These are phyloP conservation scores for Nymphaea colorata DNA, from an alignment of 164 flowering plant species.

Conservation along the genomic window DNA sequence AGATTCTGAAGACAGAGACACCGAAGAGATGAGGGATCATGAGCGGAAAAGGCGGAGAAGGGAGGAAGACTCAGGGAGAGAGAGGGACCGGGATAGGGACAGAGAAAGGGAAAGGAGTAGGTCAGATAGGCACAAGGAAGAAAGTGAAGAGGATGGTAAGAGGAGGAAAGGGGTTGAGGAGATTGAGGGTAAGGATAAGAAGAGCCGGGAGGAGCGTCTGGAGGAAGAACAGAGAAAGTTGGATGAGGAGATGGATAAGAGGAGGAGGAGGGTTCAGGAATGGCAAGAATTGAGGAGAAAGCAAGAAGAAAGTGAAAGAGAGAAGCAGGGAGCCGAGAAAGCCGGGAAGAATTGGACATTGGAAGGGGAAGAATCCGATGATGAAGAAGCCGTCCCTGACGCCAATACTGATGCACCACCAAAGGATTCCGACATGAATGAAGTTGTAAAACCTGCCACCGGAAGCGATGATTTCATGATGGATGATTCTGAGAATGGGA, in stretches of 20 bases:
- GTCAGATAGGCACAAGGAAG: constrained; percentile 44
- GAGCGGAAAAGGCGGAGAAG: constrained; percentile 4
- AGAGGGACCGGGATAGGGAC: constrained; percentile 30
- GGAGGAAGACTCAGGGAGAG: constrained; percentile 34
- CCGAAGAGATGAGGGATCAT: constrained; percentile 5
- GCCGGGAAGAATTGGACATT: constrained; percentile 82
- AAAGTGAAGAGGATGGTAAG: constrained; percentile 28
- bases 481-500: constrained; percentile 32
- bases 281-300: constrained; percentile 88
- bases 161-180: constrained; percentile 9
- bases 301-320: constrained; percentile 75
- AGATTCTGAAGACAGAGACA: constrained; percentile 28
- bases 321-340: constrained; percentile 37
- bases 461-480: constrained; percentile 32
- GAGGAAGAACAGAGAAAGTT: constrained; percentile 73
- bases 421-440: neutral
- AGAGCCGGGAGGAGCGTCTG: constrained; percentile 51
- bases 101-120: constrained; percentile 30
- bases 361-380: constrained; percentile 84
- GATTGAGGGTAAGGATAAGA: constrained; percentile 11
- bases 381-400: constrained; percentile 58
- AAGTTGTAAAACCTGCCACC: constrained; percentile 10
- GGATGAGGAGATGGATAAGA: constrained; percentile 93
- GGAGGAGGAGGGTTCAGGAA: constrained; percentile 95
- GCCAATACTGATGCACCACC: constrained; percentile 22